Conservation (phyloP, 176 grass and related monocot genomes). For the Poa annua region DNA sequence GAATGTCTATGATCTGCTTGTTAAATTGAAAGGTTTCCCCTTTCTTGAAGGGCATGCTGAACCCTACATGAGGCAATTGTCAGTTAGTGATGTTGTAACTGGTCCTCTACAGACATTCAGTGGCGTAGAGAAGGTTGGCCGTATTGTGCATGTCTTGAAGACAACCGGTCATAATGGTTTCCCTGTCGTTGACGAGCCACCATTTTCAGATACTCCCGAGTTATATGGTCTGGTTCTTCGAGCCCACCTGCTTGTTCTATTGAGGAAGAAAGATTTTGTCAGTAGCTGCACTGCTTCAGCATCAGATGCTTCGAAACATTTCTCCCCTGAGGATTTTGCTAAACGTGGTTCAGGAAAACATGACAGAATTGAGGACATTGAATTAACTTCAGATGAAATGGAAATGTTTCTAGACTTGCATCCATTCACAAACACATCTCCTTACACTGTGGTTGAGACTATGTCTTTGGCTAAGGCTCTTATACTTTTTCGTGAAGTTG, state of each 20-base stretch:
- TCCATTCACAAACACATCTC: constrained; percentile 89
- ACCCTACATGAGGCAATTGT: constrained; percentile 91
- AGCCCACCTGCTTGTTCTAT: constrained; percentile 78
- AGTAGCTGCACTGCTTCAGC: constrained; percentile 37
- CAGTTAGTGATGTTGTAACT: constrained; percentile 87
- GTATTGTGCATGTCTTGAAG: constrained; percentile 78
- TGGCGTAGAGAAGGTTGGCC: constrained; percentile 81
- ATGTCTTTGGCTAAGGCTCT: constrained; percentile 96
- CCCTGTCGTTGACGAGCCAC: constrained; percentile 82
- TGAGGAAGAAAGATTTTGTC: constrained; percentile 80
- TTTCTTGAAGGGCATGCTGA: constrained; percentile 91
- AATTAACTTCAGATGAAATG: constrained; percentile 75
- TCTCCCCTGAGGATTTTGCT: constrained; percentile 72
- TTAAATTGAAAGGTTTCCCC: constrained; percentile 91
- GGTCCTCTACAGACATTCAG: constrained; percentile 75
- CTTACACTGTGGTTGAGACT: constrained; percentile 94
- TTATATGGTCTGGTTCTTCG: constrained; percentile 83
- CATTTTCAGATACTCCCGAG: constrained; percentile 63
- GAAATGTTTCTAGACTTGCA: constrained; percentile 96
- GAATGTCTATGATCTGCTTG: constrained; percentile 84
- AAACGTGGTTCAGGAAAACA: constrained; percentile 82
- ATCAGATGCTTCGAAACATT: constrained; percentile 53
- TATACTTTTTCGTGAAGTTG: constrained; percentile 89
- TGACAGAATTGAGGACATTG: constrained; percentile 67
- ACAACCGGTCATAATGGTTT: constrained; percentile 90